These are phyloP conservation scores for Exophiala viscosa DNA, from an alignment of 2,329 filamentous ascomycete genomes.

Conservation along the genomic window DNA sequence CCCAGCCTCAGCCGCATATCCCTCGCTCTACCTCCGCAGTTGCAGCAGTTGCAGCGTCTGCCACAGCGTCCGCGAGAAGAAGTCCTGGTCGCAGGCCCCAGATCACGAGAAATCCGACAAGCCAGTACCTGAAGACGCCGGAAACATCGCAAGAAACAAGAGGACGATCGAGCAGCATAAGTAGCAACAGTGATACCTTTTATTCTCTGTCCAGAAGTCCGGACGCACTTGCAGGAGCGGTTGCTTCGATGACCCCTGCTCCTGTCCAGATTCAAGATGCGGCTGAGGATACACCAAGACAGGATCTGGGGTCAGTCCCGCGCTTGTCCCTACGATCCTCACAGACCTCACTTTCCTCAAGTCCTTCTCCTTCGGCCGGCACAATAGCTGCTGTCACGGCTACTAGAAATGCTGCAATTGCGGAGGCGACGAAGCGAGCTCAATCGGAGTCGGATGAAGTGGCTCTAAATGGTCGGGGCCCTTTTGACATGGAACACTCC, in stretches of 20 bases:
- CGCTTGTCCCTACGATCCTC: slow-evolving; percentile 5
- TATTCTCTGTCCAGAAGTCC: slow-evolving; percentile 12
- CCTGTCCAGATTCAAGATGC: slow-evolving; percentile 4
- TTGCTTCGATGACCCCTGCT: slow-evolving; percentile 19
- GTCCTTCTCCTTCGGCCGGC: slow-evolving; percentile 12
- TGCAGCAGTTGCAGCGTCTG: slow-evolving; percentile 22
- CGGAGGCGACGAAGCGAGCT: slow-evolving; percentile 10
- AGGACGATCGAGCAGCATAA: slow-evolving; percentile 18
- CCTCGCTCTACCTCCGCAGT: slow-evolving; percentile 25
- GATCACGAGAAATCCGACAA: slow-evolving; percentile 7
- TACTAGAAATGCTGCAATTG: slow-evolving; percentile 17
- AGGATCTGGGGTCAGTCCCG: slow-evolving; percentile 10
- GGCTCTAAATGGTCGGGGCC: neutral
- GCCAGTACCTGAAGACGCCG: slow-evolving; percentile 10
- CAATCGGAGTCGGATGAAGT: slow-evolving; percentile 10
- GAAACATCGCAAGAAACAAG: slow-evolving; percentile 8
- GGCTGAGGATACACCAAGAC: slow-evolving; percentile 12
- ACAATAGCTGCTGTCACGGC: slow-evolving; percentile 17
- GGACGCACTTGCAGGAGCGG: slow-evolving; percentile 20
- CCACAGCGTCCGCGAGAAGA: slow-evolving; percentile 22
- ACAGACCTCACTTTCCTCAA: slow-evolving; percentile 7
- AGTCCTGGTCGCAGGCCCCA: slow-evolving; percentile 21
- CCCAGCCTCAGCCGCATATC: slow-evolving; percentile 7
- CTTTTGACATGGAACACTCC: neutral
- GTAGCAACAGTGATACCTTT: slow-evolving; percentile 10